phyloP scores from a whole-genome alignment of 2,329 filamentous ascomycete genomes.

The Fusarium nisikadoi region DNA sequence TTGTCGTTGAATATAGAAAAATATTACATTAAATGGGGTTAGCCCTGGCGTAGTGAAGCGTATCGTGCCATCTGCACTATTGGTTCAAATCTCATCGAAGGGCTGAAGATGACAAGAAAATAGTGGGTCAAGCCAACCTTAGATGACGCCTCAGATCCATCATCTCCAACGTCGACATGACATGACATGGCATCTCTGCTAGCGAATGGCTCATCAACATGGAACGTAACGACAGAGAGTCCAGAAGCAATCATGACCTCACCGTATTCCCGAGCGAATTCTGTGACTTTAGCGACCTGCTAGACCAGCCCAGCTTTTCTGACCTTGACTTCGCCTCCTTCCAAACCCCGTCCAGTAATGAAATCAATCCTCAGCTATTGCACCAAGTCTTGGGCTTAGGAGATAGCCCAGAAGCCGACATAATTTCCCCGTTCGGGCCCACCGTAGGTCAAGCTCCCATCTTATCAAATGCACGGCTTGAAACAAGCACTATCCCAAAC shows the following conservation, averaged over 20 bases:
- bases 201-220: neutral
- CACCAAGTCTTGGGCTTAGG: neutral
- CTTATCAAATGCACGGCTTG: neutral
- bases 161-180: neutral
- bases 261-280: neutral
- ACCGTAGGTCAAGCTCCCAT: rapidly evolving
- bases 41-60: rapidly evolving
- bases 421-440: rapidly evolving
- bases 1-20: neutral
- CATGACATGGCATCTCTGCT: neutral
- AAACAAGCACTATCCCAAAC: too few relatives aligned
- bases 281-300: rapidly evolving
- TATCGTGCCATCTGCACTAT: neutral
- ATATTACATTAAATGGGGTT: rapidly evolving
- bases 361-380: neutral
- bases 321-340: neutral
- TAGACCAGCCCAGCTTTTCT: neutral
- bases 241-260: rapidly evolving
- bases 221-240: neutral
- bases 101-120: constrained; percentile 25
- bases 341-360: neutral
- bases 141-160: neutral
- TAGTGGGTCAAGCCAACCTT: neutral
- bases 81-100: neutral
- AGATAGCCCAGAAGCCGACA: too few relatives aligned